Base-by-base conservation (phyloP, 1,284 basidiomycete species). In the Ustilago bromivora region DNA sequence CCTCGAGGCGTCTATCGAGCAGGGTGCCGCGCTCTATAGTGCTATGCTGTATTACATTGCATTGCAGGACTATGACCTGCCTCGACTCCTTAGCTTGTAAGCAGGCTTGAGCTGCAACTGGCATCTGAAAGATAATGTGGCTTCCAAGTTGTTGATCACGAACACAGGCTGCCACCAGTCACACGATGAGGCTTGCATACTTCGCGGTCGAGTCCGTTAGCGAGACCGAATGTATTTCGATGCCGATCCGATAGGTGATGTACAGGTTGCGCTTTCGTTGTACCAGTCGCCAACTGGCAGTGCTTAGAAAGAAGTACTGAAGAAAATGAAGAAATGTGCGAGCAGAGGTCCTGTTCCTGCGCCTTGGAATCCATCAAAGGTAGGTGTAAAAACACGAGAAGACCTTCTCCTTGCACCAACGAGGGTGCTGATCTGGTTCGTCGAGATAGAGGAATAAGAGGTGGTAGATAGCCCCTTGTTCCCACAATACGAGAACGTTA, bases 401-500 rank as follows among this genome's bases (percentile, higher is more conserved):
- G 63, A 71, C 66, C 66, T 64, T 63, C 58, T 68, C 66, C 23
- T 61, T 61, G 59, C 67, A 59, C 47, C 61, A 35, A 19, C 34
- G 15, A 28, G 28, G 59, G 68, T 65, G 65, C 65, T n/a, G 69
- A 76, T 79, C 77, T 79, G 51, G 77, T 79, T 76, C 71, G 31
- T 74, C 77, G 71, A 77, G 77, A 79, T 79, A 79, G 77, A 79
- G 77, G 77, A 79, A 61, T 52, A 74, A 62, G 63, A 49, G 68
- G 72, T 79, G n/a, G 47, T 31, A 51, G 47, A 9, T 54, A 51
- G 62, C 73, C 67, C 66, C 67, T 70, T 74, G 66, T 71, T 79
- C 77, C 77, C 75, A 79, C 77, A 79, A 79, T 76, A 74, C 67
- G 75, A 72, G 77, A 76, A 76, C 73, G 74, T 71, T 56, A 79